phyloP scores from a whole-genome alignment of 2,329 filamentous ascomycete species.

The Stachybotrys echinatus region DNA sequence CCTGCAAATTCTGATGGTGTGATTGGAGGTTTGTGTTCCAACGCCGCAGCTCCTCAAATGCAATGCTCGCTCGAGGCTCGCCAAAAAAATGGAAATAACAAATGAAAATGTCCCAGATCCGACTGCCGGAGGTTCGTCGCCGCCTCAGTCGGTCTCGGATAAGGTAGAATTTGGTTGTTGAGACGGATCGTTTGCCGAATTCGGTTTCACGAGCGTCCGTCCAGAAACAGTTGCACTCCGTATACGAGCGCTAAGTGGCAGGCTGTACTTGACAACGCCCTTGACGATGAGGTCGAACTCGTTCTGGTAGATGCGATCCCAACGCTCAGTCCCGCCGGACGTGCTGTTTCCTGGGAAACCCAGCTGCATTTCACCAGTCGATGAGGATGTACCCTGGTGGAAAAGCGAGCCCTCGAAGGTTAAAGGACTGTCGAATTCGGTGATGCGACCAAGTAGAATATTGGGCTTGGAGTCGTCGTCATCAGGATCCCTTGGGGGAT shows the following conservation, averaged over 20 bases:
- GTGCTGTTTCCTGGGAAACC: constrained; percentile 83
- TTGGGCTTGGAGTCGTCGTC: constrained; percentile 62
- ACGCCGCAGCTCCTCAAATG: constrained; percentile 27
- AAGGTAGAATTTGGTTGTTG: constrained; percentile 70
- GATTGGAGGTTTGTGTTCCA: constrained; percentile 23
- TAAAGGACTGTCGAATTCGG: constrained; percentile 79
- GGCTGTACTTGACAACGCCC: constrained; percentile 79
- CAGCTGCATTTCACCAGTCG: constrained; percentile 79
- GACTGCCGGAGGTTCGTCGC: constrained; percentile 5
- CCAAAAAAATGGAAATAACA: constrained; percentile 13
- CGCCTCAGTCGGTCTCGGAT: constrained; percentile 12
- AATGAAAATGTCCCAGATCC: constrained; percentile 13
- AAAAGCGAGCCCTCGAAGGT: constrained; percentile 88
- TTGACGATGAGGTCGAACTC: constrained; percentile 91
- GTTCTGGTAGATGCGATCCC: constrained; percentile 86
- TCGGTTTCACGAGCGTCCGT: constrained; percentile 55
- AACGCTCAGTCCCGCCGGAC: constrained; percentile 75
- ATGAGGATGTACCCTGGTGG: constrained; percentile 64
- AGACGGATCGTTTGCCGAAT: constrained; percentile 56
- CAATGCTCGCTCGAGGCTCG: constrained; percentile 29
- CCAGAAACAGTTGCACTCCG: constrained; percentile 57
- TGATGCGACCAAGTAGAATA: constrained; percentile 86
- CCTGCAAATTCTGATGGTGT: constrained; percentile 20
- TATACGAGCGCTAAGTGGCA: constrained; percentile 56
- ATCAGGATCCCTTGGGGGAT: constrained; percentile 38